Evolutionary conservation across 441 rosid species (phyloP).

Genomic region (Mallotus repandus): DNA sequence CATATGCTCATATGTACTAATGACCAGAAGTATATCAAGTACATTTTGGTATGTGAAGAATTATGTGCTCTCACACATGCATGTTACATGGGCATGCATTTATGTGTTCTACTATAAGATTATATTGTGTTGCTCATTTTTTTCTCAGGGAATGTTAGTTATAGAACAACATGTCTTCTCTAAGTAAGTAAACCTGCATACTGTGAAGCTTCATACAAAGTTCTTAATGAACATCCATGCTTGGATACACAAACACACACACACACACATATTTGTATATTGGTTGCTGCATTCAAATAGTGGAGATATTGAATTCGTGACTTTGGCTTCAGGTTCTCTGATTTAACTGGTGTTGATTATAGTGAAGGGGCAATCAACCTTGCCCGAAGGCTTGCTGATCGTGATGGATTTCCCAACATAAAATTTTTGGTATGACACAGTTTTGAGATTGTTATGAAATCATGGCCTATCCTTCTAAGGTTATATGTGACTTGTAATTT

Average conservation of each 20-base stretch:
- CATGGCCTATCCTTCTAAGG: background rate
- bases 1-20: background rate
- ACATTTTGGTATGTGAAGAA: background rate
- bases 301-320: background rate
- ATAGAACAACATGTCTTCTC: background rate
- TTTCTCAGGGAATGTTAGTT: background rate
- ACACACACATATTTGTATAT: background rate
- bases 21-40: background rate
- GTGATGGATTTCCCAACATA: constrained; percentile 69
- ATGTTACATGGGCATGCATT: background rate
- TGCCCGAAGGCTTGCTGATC: constrained; percentile 73
- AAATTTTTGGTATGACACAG: constrained; percentile 61
- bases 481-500: background rate
- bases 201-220: background rate
- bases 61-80: background rate
- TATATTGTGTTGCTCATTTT: background rate
- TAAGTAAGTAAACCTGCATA: background rate
- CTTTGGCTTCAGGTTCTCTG: constrained; percentile 65
- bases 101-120: background rate
- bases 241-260: too few species aligned
- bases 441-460: constrained; percentile 16
- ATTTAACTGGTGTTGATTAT: constrained; percentile 84
- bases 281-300: background rate
- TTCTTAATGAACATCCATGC: background rate
- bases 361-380: constrained; percentile 90